These are phyloP conservation scores for Basidiobolus meristosporus DNA, from an alignment of 371 early-diverging fungal species.

Conservation along the genomic window DNA sequence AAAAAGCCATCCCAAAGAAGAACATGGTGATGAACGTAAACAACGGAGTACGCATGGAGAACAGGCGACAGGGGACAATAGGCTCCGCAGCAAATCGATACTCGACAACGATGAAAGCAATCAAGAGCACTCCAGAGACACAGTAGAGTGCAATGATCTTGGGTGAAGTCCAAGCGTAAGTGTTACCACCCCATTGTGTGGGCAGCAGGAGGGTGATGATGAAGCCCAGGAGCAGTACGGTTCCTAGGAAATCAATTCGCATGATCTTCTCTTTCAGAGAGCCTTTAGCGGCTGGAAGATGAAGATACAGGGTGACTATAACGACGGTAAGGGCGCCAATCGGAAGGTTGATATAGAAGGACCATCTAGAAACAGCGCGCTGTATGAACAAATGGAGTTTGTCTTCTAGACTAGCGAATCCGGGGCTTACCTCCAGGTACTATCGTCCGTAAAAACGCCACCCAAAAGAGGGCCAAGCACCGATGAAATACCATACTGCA, in stretches of 20 bases:
- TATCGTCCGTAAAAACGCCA: conserved; percentile 42
- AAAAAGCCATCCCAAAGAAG: conserved; percentile 26
- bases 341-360: conserved; percentile 34
- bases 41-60: conserved; percentile 7
- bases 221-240: conserved; percentile 19
- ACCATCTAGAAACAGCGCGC: conserved; percentile 36
- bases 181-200: conserved; percentile 32
- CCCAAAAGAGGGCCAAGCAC: conserved; percentile 56
- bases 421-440: conserved; percentile 42
- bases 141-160: conserved; percentile 25
- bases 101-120: conserved; percentile 32
- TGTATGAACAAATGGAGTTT: conserved; percentile 23
- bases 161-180: conserved; percentile 24
- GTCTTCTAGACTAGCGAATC: conserved; percentile 48
- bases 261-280: conserved; percentile 18
- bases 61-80: conserved; percentile 9
- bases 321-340: conserved; percentile 18
- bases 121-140: conserved; percentile 39
- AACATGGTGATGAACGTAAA: conserved; percentile 19
- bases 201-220: conserved; percentile 28
- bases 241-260: conserved; percentile 28
- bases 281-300: conserved; percentile 16
- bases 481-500: conserved; percentile 31
- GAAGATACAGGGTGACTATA: conserved; percentile 21
- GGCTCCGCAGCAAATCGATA: conserved; percentile 21